A percentile compares a stretch with the other conserved stretches of the same genome.
These are phyloP conservation scores for Tilletia indica DNA, from an alignment of 1,284 basidiomycete species.

Conservation along the genomic window DNA sequence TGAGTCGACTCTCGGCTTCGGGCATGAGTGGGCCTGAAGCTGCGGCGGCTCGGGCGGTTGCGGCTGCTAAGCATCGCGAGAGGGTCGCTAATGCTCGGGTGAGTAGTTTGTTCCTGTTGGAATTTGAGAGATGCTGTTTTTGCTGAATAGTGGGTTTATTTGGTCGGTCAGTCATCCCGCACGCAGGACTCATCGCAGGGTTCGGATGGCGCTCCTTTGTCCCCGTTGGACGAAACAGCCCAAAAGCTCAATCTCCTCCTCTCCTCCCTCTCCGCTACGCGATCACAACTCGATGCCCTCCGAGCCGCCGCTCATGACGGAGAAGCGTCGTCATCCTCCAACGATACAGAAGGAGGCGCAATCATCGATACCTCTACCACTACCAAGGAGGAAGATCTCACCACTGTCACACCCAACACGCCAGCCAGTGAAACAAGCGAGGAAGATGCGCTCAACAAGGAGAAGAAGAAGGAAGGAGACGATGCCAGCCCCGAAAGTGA, in stretches of 20 bases:
- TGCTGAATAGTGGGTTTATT: neutral
- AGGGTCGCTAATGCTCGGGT: neutral
- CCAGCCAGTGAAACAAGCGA: neutral
- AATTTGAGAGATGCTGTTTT: neutral
- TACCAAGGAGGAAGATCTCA: neutral
- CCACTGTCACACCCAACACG: neutral
- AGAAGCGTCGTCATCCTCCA: too few species aligned
- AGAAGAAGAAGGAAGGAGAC: neutral
- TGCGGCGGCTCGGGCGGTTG: neutral
- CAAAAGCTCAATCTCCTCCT: conserved; percentile 10
- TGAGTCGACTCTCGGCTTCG: neutral
- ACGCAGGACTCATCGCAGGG: neutral
- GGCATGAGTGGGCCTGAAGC: conserved; percentile 9
- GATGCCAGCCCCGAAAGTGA: too few species aligned
- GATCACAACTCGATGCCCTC: conserved; percentile 13
- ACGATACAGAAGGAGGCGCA: too few species aligned
- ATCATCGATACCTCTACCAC: too few species aligned
- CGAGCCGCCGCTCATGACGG: neutral
- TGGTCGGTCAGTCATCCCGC: neutral
- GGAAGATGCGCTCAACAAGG: neutral
- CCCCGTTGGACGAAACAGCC: conserved; percentile 8
- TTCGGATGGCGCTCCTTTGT: neutral
- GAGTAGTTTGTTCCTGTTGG: neutral
- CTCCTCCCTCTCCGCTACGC: conserved; percentile 7
- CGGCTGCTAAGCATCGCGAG: conserved; percentile 11